Evolutionary conservation across 257 asterid genomes (phyloP), one percentile per base, ranked within the genome.

Genomic region (Solanum commersonii): DNA sequence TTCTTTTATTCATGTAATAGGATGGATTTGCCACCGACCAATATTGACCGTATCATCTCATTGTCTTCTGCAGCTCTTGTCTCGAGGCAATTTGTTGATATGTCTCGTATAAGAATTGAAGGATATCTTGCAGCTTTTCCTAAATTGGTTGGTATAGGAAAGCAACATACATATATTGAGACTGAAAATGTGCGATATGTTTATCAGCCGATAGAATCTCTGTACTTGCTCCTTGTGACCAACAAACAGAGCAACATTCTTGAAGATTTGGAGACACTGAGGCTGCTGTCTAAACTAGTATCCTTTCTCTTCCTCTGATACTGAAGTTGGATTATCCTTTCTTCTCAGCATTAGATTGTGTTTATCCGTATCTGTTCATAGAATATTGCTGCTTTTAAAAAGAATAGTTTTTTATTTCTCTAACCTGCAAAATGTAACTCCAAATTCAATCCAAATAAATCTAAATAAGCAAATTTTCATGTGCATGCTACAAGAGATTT

Each of bases 81-180:
- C 76, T 96, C 99, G 70, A 96, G 99, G 94, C 99, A 96, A 90
- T 96, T 91, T 94, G 99, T 96, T 49, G 98, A 95, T 85, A 95
- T 96, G 98, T 94, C 99, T 88, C 98, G 97, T 86, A 95, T 94
- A 87, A 92, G 99, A 87, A 96, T 96, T 88, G 99, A 96, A 92
- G 99, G 98, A 56, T 96, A 95, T 92, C 98, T 96, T 92, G 98
- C 98, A 84, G 99, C 98, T 86, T 95, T 96, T 86, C 98, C 98
- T 76, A 96, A 95, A 90, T 91, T 96, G 94, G 97, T 95, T 87
- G 98, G 98, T 90, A 92, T 91, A 49, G 98, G 99, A 89, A 95
- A 96, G 88, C 97, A 96, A 44, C 99, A 96, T 89, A 95, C 99
- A 77, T 96, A 92, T 86, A 88, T 96, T 81, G 99, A 95, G 95